Evolutionary conservation across 2,329 filamentous ascomycete genomes (phyloP).

Genomic region (Alternaria consortialis): DNA sequence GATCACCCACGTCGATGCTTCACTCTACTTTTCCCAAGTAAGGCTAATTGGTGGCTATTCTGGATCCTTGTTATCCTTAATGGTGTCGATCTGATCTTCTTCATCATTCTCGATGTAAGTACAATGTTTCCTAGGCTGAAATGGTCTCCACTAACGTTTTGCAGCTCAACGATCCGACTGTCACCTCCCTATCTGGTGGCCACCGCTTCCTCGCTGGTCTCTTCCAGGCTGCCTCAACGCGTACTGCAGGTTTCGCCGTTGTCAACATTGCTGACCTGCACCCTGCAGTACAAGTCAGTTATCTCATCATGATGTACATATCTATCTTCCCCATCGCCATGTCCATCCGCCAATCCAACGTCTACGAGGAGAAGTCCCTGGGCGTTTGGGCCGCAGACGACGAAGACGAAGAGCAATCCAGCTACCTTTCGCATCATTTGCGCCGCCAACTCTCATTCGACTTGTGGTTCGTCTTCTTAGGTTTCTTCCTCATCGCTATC

Average conservation of each 20-base stretch:
- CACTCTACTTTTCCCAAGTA: constrained; percentile 88
- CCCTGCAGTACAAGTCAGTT: constrained; percentile 90
- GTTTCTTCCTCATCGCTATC: constrained; percentile 91
- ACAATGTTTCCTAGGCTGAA: background rate
- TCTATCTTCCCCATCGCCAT: constrained; percentile 97
- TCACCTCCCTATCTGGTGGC: constrained; percentile 74
- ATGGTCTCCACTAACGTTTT: constrained; percentile 7
- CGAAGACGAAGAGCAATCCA: constrained; percentile 68
- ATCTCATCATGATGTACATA: constrained; percentile 99
- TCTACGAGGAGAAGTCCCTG: constrained; percentile 90
- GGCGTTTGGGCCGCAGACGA: constrained; percentile 71
- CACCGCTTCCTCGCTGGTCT: constrained; percentile 84
- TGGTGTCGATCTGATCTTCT: constrained; percentile 84
- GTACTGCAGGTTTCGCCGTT: constrained; percentile 89
- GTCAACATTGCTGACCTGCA: constrained; percentile 81
- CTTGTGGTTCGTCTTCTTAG: constrained; percentile 94
- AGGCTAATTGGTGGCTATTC: constrained; percentile 96
- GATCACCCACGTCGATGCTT: constrained; percentile 97
- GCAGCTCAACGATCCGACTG: constrained; percentile 74
- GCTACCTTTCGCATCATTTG: constrained; percentile 90
- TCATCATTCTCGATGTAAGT: constrained; percentile 87
- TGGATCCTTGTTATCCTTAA: constrained; percentile 85
- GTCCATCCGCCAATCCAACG: constrained; percentile 90
- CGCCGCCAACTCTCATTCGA: constrained; percentile 95
- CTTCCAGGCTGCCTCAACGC: constrained; percentile 88